Base-by-base conservation (phyloP, 352 stramenopile genomes). In the Phytopythium oedochilum region DNA sequence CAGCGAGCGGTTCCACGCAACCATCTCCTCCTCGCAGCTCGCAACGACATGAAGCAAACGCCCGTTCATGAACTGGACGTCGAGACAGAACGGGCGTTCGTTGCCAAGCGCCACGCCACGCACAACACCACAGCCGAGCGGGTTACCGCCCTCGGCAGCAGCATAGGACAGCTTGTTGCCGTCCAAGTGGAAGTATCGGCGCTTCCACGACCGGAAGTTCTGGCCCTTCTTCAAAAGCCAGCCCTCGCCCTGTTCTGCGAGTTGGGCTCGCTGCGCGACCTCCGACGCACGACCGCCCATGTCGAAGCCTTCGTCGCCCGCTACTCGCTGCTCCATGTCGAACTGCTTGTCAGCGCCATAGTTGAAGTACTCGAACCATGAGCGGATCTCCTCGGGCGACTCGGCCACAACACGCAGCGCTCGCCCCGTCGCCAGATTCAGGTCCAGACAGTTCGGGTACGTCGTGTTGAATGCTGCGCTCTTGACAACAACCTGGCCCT, bases 181-280 rank as follows among this genome's bases (percentile, higher is more conserved):
- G 14, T 86, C 69, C 2, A 88, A 59, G 20, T 75, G 64, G 54
- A 88, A 84, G 57, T 71, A 88, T 34, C 78, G 73, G 1, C 75
- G 68, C 55, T 86, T 86, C 78, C 78, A 88, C 6, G 70, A 84
- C 63, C 80, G 82, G 60, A 84, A 80, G 44, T 82, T 83, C 53
- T 79, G 64, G 25, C 75, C 73, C 43, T 80, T 86, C 57, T 86
- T 86, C 52, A 82, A 54, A 32, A 86, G 44, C 72, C 72, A 86
- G 20, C 75, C 75, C 31, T 61, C 56, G 15, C 71, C 66, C 11
- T 60, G 46, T 31, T 82, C 68, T 15, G n/a, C 36, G 10, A 55
- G 38, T 9, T 38, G 34, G 0, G 38, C 35, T 0, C 22, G 25
- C 12, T 35, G 48, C 18, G 53, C 44, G 17, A 71, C 53, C 17